phyloP scores from a whole-genome alignment of 2,329 filamentous ascomycete genomes.

The Atkinsonella hypoxylon region DNA sequence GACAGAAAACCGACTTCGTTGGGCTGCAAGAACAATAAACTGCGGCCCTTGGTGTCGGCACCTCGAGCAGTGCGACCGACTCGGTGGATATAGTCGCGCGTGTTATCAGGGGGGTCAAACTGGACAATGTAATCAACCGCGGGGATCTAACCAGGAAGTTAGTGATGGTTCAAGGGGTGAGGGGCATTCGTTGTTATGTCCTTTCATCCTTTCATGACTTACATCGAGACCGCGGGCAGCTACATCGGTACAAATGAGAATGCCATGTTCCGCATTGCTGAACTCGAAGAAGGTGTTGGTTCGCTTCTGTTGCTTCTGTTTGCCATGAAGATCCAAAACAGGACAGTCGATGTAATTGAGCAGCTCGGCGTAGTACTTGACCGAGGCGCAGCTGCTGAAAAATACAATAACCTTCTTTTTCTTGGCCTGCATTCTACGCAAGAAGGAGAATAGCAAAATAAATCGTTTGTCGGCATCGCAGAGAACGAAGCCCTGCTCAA shows the following conservation, averaged over 20 bases:
- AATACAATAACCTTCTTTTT: conserved; percentile 99
- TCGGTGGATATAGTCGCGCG: conserved; percentile 85
- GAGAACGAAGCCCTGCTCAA: conserved; percentile 92
- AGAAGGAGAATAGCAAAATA: conserved; percentile 83
- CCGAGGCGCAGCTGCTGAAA: conserved; percentile 82
- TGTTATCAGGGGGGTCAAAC: conserved; percentile 88
- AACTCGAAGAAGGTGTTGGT: conserved; percentile 99
- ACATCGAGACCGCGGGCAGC: conserved; percentile 87
- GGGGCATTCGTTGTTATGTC: not conserved
- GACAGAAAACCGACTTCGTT: conserved; percentile 85
- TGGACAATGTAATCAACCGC: conserved; percentile 95
- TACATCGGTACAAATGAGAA: conserved; percentile 91
- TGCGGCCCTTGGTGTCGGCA: conserved; percentile 69
- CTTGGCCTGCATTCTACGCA: conserved; percentile 63
- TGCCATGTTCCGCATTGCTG: conserved; percentile 62
- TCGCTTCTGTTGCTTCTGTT: conserved; percentile 98
- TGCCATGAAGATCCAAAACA: conserved; percentile 77
- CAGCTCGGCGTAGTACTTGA: conserved; percentile 91
- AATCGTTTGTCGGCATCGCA: conserved; percentile 93
- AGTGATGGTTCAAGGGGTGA: not conserved
- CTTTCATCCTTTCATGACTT: conserved; percentile 19
- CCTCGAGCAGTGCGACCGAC: conserved; percentile 91
- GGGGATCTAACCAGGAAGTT: conserved; percentile 49
- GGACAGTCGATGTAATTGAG: conserved; percentile 96
- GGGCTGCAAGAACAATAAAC: conserved; percentile 86